phyloP scores from a whole-genome alignment of 2,329 filamentous ascomycete genomes.

The Teratosphaeria pseudoeucalypti region DNA sequence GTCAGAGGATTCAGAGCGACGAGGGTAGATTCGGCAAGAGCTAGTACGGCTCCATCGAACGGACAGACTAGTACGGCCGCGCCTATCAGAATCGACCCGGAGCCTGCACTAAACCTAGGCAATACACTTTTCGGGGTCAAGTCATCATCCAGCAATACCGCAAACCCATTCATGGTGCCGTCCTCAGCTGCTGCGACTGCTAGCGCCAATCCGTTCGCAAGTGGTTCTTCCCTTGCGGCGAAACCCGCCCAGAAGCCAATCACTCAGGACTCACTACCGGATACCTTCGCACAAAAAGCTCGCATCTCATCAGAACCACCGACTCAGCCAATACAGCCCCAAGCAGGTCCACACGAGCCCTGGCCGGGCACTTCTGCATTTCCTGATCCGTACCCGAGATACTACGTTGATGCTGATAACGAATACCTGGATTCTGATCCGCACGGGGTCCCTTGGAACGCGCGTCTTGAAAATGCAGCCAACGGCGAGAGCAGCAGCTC shows the following conservation, averaged over 20 bases:
- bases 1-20: slow-evolving; percentile 61
- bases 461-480: slow-evolving; percentile 16
- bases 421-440: slow-evolving; percentile 62
- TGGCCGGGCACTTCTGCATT: slow-evolving; percentile 63
- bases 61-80: slow-evolving; percentile 5
- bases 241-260: slow-evolving; percentile 32
- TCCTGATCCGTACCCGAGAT: slow-evolving; percentile 61
- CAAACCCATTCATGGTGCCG: slow-evolving; percentile 54
- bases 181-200: slow-evolving; percentile 22
- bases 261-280: slow-evolving; percentile 10
- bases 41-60: slow-evolving; percentile 1
- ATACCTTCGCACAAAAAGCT: slow-evolving; percentile 25
- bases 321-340: slow-evolving; percentile 17
- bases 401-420: slow-evolving; percentile 81
- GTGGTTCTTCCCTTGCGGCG: slow-evolving; percentile 35
- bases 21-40: slow-evolving; percentile 21
- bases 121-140: slow-evolving; percentile 61
- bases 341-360: slow-evolving; percentile 42
- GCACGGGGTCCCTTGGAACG: slow-evolving; percentile 27
- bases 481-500: slow-evolving; percentile 15
- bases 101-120: slow-evolving; percentile 43
- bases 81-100: slow-evolving; percentile 12
- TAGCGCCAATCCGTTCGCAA: slow-evolving; percentile 48
- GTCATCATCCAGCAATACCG: slow-evolving; percentile 24
- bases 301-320: slow-evolving; percentile 20